Base-by-base conservation (phyloP, 116 monocot species). In the Zostera marina region DNA sequence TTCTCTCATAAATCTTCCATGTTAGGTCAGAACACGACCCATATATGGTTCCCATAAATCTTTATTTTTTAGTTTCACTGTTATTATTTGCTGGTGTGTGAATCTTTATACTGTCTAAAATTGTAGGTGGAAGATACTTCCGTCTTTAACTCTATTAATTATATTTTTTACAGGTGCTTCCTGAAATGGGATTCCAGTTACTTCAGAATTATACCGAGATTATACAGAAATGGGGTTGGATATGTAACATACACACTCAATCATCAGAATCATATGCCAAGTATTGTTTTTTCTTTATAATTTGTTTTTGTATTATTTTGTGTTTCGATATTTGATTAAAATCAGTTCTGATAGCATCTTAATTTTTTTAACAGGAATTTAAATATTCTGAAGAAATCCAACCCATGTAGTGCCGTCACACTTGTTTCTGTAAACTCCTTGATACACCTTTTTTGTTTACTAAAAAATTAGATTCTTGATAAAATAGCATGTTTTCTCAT, bases 161-260 rank as follows among this genome's bases (percentile, higher is more conserved):
- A 15, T 54, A 11, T 54, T 23, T 24, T 13, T 12, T 6, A 66
- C 64, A 96, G 94, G 68, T 75, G 73, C 81, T 96, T 75, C 88
- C 94, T 48, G 94, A 88, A 53, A 72, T 79, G 54, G 82, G 73
- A 16, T 74, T 79, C 68, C 94, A 96, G 74, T 51, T 96, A 44
- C 62, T 96, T 45, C 82, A 85, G 13, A 96, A 80, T 61, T 96
- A 96, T 66, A 39, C 23, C 40, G 80, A 78, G 40, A 85, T 88
- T 62, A 80, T 88, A 47, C 57, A 82, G 48, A 84, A 72, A 62
- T 96, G 94, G 94, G 94, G 94, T 26, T 96, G 94, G 94, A 79
- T 80, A 56, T 84, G 73, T 63, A 82, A 56, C 44, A 72, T 59
- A 59, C 52, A 65, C 15, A 63, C 6, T 47, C 68, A 69, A 48